Percentiles rank a stretch among this genome's conserved stretches.
phyloP scores from a whole-genome alignment of 2,329 filamentous ascomycete genomes.

The Penicillium occitanis region DNA sequence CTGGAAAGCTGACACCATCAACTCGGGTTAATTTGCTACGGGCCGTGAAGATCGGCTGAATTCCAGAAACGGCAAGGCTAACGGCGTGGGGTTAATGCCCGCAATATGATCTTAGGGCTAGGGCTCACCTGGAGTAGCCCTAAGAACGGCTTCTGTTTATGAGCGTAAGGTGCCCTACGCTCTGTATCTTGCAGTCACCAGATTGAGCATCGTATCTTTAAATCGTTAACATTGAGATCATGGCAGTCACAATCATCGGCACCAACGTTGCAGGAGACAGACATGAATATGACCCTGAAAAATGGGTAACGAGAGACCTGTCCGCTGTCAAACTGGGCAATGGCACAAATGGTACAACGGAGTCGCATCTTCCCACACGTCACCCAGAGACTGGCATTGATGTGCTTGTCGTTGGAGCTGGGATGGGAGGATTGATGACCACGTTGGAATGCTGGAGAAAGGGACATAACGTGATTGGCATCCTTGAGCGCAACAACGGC shows the following conservation, averaged over 20 bases:
- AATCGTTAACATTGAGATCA: neutral
- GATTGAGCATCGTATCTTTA: neutral
- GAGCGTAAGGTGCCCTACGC: neutral
- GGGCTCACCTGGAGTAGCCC: neutral
- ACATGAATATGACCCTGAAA: neutral
- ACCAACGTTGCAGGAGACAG: neutral
- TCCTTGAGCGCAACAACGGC: neutral
- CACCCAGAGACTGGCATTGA: neutral
- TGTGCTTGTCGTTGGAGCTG: neutral
- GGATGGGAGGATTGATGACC: neutral
- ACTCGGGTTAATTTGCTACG: neutral
- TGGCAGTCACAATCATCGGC: neutral
- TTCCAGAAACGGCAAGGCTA: neutral
- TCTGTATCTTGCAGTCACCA: neutral
- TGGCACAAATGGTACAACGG: neutral
- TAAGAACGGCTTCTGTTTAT: neutral
- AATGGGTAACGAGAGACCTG: neutral
- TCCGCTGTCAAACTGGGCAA: neutral
- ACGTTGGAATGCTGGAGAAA: slow-evolving; percentile 8
- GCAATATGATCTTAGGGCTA: neutral
- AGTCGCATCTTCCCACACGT: neutral
- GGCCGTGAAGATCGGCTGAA: neutral
- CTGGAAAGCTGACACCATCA: neutral
- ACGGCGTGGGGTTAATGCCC: neutral
- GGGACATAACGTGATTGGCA: slow-evolving; percentile 1